Percentiles rank a stretch among this genome's conserved stretches.
These are phyloP conservation scores for Penicillium diatomitis DNA, from an alignment of 495 filamentous ascomycete species.

Conservation along the genomic window DNA sequence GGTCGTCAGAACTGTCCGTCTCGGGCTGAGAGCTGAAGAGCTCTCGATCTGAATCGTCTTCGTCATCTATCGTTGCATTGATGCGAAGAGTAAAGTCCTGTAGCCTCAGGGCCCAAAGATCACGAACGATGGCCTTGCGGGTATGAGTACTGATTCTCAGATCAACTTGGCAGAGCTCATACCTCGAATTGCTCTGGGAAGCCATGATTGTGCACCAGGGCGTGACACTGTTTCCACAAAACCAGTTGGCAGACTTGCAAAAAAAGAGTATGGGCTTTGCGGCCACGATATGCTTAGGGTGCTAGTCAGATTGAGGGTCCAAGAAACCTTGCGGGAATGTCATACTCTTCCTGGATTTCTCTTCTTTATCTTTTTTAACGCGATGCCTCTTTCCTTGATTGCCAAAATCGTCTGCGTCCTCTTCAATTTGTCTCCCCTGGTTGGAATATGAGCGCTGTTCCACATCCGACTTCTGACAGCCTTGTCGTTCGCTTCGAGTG, in stretches of 20 bases:
- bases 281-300: conserved; percentile 46
- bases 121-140: conserved; percentile 44
- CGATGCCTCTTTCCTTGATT: conserved; percentile 51
- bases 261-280: conserved; percentile 63
- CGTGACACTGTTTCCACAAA: conserved; percentile 62
- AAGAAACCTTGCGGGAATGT: background rate
- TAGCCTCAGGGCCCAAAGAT: conserved; percentile 63
- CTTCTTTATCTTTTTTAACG: conserved; percentile 43
- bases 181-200: conserved; percentile 61
- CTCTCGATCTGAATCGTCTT: conserved; percentile 24
- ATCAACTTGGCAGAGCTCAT: background rate
- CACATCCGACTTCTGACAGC: background rate
- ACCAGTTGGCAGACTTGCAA: conserved; percentile 82
- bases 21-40: conserved; percentile 45
- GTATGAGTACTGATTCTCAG: background rate
- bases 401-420: conserved; percentile 69
- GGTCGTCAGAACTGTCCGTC: conserved; percentile 19
- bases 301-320: background rate
- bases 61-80: conserved; percentile 23
- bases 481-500: background rate
- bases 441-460: conserved; percentile 17
- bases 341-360: conserved; percentile 43
- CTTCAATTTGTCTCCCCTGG: conserved; percentile 41
- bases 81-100: conserved; percentile 37
- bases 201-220: conserved; percentile 49